Evolutionary conservation across 2,329 filamentous ascomycete species (phyloP).

Genomic region (Paraconiothyrium brasiliense): DNA sequence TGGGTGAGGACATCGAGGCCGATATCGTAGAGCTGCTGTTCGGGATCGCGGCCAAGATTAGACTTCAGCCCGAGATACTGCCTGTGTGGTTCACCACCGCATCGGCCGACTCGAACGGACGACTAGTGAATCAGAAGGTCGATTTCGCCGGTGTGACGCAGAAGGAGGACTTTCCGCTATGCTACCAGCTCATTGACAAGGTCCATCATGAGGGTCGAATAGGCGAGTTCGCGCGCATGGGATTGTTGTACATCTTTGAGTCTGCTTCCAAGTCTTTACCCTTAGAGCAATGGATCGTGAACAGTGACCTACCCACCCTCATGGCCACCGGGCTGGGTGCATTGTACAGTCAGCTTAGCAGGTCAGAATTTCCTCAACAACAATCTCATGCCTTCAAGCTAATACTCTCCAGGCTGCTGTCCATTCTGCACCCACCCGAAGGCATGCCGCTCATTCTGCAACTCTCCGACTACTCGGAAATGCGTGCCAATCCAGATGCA

Average conservation of each 20-base stretch:
- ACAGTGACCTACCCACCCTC: slow-evolving; percentile 92
- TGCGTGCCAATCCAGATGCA: slow-evolving; percentile 70
- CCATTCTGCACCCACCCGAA: slow-evolving; percentile 78
- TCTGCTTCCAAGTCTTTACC: slow-evolving; percentile 83
- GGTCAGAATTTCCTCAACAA: slow-evolving; percentile 48
- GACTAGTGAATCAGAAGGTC: slow-evolving; percentile 62
- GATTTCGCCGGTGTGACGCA: slow-evolving; percentile 86
- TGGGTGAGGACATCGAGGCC: slow-evolving; percentile 83
- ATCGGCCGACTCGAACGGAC: slow-evolving; percentile 51
- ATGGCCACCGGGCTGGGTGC: slow-evolving; percentile 96
- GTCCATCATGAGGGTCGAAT: slow-evolving; percentile 95
- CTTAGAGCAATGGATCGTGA: slow-evolving; percentile 95
- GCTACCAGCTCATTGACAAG: slow-evolving; percentile 95
- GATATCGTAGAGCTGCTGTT: slow-evolving; percentile 93
- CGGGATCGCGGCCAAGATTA: slow-evolving; percentile 95
- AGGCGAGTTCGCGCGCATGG: slow-evolving; percentile 94
- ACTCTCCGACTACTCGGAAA: slow-evolving; percentile 86
- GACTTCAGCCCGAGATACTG: slow-evolving; percentile 85
- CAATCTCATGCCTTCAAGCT: neutral
- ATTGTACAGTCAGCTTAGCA: slow-evolving; percentile 73
- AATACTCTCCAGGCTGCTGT: slow-evolving; percentile 70
- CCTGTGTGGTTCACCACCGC: slow-evolving; percentile 85
- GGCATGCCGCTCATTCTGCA: slow-evolving; percentile 84
- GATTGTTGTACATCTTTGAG: slow-evolving; percentile 94
- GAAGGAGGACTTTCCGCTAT: slow-evolving; percentile 91